Evolutionary conservation across 2,329 filamentous ascomycete genomes (phyloP), one percentile per base, ranked within the genome.

Genomic region (Claviceps quebecensis): DNA sequence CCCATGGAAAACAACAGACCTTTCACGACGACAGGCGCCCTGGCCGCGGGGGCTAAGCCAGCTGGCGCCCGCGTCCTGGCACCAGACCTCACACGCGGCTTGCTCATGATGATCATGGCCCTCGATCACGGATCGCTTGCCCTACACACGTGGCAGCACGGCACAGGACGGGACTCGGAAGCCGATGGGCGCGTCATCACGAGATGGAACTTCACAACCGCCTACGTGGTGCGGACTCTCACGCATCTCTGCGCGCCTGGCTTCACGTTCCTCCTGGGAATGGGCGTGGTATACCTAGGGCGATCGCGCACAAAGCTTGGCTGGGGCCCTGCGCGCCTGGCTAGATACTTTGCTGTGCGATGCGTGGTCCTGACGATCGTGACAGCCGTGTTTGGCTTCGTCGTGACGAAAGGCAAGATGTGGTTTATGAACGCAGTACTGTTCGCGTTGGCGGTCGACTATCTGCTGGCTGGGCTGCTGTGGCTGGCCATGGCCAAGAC

Each of bases 241-340:
- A 70, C 70, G 0, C 71, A 74, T 22, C 63, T 73, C 6, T 74
- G 71, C 59, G 71, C 66, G 1, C 62, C 71, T 0, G 71, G 71
- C 7, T 73, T 74, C 54, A 69, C 67, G 0, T 68, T 74, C 39
- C 59, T 74, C n/a, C 60, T 74, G 4, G 72, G 71, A 23, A 65
- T 72, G 57, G 72, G 72, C 7, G 61, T 72, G 9, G 71, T 68
- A 0, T 73, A 72, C 54, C 69, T 74, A 13, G 65, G 69, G 4
- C 61, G 64, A n/a, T 72, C 71, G 26, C 65, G 71, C 4, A 58
- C 60, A 14, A 60, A 57, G 14, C 60, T 71, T 2, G 69, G 69
- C 0, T 74, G 71, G 71, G 59, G 64, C 5, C 45, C 60, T 1
- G 26, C 47, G 5, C 58, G 60, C 13, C 65, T 73, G 54, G 58